Evolutionary conservation across 345 rosid species (phyloP).

Genomic region (Gossypium longicalyx): DNA sequence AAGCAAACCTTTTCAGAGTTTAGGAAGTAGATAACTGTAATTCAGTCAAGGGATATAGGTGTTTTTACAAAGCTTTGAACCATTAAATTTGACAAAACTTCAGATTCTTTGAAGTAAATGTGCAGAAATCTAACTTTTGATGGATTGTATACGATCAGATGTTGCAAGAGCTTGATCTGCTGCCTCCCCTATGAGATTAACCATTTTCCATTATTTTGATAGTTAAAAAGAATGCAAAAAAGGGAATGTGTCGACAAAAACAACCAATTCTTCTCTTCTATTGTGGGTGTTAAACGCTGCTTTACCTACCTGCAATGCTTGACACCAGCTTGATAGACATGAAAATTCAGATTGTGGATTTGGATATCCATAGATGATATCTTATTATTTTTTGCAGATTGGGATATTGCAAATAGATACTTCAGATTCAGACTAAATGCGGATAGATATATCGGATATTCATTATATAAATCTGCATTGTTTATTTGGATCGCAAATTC

Average conservation of each 20-base stretch:
- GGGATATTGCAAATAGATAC: too few relatives aligned
- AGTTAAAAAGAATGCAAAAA: background rate
- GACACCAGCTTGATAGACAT: background rate
- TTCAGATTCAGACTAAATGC: too few relatives aligned
- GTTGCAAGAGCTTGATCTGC: background rate
- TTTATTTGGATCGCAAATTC: too few relatives aligned
- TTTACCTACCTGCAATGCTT: background rate
- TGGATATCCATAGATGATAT: too few relatives aligned
- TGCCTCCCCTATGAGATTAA: background rate
- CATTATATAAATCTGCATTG: too few relatives aligned
- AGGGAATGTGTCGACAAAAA: background rate
- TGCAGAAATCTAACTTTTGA: background rate
- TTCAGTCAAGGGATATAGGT: conserved; percentile 16
- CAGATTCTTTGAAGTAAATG: background rate
- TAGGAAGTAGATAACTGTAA: conserved; percentile 1
- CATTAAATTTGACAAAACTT: background rate
- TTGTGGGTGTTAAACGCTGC: background rate
- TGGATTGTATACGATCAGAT: background rate
- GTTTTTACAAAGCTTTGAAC: conserved; percentile 8
- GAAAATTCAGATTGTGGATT: too few relatives aligned
- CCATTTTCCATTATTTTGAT: background rate
- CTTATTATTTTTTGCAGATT: too few relatives aligned
- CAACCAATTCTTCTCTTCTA: background rate
- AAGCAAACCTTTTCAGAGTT: background rate
- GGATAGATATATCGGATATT: too few relatives aligned